These are phyloP conservation scores for Fonsecaea monophora DNA, from an alignment of 2,329 filamentous ascomycete species.

Conservation along the genomic window DNA sequence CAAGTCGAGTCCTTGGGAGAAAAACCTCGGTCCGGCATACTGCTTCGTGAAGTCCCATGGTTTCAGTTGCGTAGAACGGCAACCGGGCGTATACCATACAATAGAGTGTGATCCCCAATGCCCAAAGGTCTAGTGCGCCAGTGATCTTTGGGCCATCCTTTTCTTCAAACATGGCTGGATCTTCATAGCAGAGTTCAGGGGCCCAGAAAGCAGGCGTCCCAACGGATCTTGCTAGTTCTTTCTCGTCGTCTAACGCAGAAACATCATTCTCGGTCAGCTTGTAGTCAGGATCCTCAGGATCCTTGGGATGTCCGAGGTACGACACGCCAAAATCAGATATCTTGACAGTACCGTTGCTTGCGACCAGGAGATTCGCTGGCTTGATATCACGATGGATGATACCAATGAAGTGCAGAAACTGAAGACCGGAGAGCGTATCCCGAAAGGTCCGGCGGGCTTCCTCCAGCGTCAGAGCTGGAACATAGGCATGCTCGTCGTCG, in stretches of 20 bases:
- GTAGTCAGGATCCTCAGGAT: constrained; percentile 75
- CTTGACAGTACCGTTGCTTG: constrained; percentile 83
- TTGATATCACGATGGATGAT: constrained; percentile 99
- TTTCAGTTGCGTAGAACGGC: constrained; percentile 83
- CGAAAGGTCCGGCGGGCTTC: constrained; percentile 85
- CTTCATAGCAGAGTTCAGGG: constrained; percentile 92
- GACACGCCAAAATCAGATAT: constrained; percentile 99
- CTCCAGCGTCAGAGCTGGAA: constrained; percentile 87
- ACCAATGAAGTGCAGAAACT: constrained; percentile 92
- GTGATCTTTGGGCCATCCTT: constrained; percentile 73
- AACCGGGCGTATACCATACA: constrained; percentile 93
- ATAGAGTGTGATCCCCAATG: constrained; percentile 92
- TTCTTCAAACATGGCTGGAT: constrained; percentile 61
- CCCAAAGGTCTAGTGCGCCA: constrained; percentile 96
- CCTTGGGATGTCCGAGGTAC: constrained; percentile 87
- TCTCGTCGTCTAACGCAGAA: constrained; percentile 85
- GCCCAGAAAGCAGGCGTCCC: constrained; percentile 98
- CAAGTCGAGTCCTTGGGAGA: constrained; percentile 81
- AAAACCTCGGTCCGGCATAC: constrained; percentile 94
- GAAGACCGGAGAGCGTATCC: constrained; percentile 89
- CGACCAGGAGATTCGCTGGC: constrained; percentile 92
- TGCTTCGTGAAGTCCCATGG: constrained; percentile 87
- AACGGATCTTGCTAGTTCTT: constrained; percentile 97
- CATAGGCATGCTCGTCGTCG: constrained; percentile 88
- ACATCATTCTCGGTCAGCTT: constrained; percentile 81